Evolutionary conservation across 257 asterid species (phyloP).

Genomic region (Echium plantagineum): DNA sequence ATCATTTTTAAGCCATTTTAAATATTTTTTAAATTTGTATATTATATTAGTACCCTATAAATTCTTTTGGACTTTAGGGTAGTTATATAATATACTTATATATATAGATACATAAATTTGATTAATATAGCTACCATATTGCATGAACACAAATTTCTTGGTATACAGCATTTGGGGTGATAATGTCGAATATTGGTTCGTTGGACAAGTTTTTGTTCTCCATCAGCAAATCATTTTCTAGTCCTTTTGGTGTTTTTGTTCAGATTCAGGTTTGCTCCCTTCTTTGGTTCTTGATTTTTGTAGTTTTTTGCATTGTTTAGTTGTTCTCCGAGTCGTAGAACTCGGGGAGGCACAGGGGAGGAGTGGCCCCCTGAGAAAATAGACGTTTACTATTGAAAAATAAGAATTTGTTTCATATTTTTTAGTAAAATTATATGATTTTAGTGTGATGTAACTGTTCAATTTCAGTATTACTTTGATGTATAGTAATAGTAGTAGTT

Average conservation of each 20-base stretch:
- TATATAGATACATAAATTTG: constrained; percentile 5
- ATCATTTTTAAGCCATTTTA: not conserved
- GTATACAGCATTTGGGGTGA: constrained; percentile 9
- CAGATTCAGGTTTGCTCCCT: constrained; percentile 75
- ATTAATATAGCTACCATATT: not conserved
- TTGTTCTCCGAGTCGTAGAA: no score
- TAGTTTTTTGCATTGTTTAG: no score
- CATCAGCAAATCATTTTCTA: constrained; percentile 65
- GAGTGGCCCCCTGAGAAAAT: no score
- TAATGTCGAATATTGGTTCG: constrained; percentile 50
- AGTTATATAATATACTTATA: not conserved
- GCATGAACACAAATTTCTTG: not conserved
- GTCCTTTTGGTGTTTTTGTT: constrained; percentile 54
- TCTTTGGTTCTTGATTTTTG: not conserved
- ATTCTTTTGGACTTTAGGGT: no score
- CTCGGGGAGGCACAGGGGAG: no score
- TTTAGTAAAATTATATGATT: no score
- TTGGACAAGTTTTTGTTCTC: constrained; percentile 48
- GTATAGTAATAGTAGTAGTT: no score
- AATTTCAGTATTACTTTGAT: no score
- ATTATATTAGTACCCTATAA: no score
- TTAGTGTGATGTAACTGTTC: no score
- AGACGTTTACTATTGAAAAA: no score
- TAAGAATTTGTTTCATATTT: no score
- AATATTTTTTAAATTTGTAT: not conserved